Percentiles rank a stretch among this genome's conserved stretches.
Evolutionary conservation across 176 grass and related monocot genomes (phyloP).

Genomic region (Puccinellia tenuiflora): DNA sequence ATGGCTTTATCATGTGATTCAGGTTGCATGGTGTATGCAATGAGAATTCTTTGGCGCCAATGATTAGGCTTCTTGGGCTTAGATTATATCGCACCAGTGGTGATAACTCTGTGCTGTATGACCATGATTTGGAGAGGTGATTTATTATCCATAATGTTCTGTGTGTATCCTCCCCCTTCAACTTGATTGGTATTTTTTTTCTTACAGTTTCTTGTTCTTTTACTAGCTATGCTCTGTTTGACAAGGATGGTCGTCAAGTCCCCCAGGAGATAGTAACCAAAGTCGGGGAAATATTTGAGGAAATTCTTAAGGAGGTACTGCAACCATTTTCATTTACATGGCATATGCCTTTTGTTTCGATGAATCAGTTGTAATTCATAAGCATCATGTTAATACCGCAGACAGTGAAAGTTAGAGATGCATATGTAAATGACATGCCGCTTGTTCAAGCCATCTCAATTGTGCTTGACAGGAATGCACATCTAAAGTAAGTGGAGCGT

Average conservation of each 20-base stretch:
- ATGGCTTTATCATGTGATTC: conserved; percentile 46
- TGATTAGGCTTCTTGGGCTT: conserved; percentile 88
- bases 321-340: background rate
- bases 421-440: conserved; percentile 80
- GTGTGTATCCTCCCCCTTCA: background rate
- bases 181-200: conserved; percentile 23
- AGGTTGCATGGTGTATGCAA: conserved; percentile 99
- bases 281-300: conserved; percentile 91
- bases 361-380: background rate
- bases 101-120: conserved; percentile 95
- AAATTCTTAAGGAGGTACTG: conserved; percentile 87
- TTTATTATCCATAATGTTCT: background rate
- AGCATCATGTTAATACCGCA: conserved; percentile 37
- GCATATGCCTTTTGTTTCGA: conserved; percentile 13
- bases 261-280: conserved; percentile 67
- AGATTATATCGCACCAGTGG: conserved; percentile 95
- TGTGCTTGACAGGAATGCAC: conserved; percentile 77
- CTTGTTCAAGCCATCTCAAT: conserved; percentile 82
- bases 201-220: conserved; percentile 16
- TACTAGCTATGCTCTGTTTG: conserved; percentile 88
- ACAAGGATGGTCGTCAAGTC: conserved; percentile 80
- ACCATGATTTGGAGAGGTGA: conserved; percentile 98
- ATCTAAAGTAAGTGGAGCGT: conserved; percentile 55
- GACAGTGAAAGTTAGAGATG: conserved; percentile 82
- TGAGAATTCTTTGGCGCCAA: conserved; percentile 91